A percentile compares a stretch with the other conserved stretches of the same genome.
Conservation (phyloP, 768 basidiomycete genomes). For the Lepiota subincarnata region DNA sequence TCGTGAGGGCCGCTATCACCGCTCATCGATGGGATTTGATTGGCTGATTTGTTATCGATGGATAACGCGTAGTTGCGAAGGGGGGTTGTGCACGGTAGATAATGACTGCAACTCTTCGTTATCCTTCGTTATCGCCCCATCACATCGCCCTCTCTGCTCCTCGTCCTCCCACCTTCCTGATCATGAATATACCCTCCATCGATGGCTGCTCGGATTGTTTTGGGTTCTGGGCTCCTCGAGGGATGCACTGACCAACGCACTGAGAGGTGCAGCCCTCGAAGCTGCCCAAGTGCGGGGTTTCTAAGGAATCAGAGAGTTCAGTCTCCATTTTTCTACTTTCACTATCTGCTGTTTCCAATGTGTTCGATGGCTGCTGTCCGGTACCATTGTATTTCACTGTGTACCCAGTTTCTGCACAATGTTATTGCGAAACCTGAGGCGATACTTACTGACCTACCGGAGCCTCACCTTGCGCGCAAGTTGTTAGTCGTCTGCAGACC, state of each 20-base stretch:
- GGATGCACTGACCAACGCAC: neutral
- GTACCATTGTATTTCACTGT: conserved; percentile 6
- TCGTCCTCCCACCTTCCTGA: neutral
- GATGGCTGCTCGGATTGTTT: neutral
- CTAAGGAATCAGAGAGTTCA: conserved; percentile 5
- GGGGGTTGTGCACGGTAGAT: neutral
- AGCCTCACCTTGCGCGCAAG: neutral
- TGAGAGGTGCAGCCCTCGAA: neutral
- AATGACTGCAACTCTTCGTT: neutral
- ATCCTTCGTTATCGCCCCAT: conserved; percentile 6
- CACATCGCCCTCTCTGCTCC: neutral
- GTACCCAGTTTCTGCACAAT: conserved; percentile 11
- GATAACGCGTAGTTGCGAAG: neutral
- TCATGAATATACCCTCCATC: neutral
- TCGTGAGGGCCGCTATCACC: neutral
- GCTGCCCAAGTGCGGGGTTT: neutral
- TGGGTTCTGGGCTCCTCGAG: neutral
- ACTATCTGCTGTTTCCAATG: neutral
- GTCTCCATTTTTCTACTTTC: conserved; percentile 1
- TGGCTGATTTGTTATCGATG: conserved; percentile 6
- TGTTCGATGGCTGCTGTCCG: neutral
- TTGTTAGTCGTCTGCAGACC: conserved; percentile 1
- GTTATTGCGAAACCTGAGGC: conserved; percentile 1
- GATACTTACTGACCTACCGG: neutral
- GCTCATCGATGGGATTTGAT: conserved; percentile 8